A percentile compares a stretch with the other conserved stretches of the same genome.
Conservation (phyloP, 176 grass and related monocot species). For the Hsuehochloa calcarea region DNA sequence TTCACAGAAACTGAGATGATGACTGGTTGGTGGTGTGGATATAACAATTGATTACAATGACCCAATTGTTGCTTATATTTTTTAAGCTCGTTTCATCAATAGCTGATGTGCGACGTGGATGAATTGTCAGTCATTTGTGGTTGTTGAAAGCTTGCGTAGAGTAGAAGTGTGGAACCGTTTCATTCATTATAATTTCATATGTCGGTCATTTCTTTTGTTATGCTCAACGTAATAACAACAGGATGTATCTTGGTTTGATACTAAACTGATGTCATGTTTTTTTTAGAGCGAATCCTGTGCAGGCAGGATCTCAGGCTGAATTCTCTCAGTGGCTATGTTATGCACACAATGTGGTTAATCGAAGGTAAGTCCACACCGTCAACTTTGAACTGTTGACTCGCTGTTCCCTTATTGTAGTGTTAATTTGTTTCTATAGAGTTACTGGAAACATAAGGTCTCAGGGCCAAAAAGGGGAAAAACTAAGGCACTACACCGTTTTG, state of each 20-base stretch:
- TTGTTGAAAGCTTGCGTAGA: neutral
- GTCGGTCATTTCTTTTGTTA: neutral
- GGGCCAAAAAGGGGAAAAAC: conserved; percentile 21
- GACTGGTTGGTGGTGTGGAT: neutral
- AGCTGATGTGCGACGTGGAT: neutral
- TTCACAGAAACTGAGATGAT: neutral
- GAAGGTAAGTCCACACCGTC: conserved; percentile 59
- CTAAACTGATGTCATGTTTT: conserved; percentile 14
- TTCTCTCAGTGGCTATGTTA: conserved; percentile 95
- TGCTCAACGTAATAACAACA: neutral
- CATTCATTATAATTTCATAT: neutral
- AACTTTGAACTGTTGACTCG: neutral
- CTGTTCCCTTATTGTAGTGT: neutral
- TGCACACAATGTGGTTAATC: conserved; percentile 88
- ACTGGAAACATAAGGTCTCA: conserved; percentile 11
- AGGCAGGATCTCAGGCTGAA: conserved; percentile 79
- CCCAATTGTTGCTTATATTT: neutral
- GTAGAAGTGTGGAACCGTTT: neutral
- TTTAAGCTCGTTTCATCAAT: neutral
- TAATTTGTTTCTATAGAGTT: conserved; percentile 19
- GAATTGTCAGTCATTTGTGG: neutral
- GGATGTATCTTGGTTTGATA: conserved; percentile 1
- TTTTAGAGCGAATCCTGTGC: conserved; percentile 84
- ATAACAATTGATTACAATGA: neutral
- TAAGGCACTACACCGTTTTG: neutral